A percentile compares a stretch with the other conserved stretches of the same genome.
phyloP scores from a whole-genome alignment of 768 basidiomycete species.

The Hemileccinum rubropunctum region DNA sequence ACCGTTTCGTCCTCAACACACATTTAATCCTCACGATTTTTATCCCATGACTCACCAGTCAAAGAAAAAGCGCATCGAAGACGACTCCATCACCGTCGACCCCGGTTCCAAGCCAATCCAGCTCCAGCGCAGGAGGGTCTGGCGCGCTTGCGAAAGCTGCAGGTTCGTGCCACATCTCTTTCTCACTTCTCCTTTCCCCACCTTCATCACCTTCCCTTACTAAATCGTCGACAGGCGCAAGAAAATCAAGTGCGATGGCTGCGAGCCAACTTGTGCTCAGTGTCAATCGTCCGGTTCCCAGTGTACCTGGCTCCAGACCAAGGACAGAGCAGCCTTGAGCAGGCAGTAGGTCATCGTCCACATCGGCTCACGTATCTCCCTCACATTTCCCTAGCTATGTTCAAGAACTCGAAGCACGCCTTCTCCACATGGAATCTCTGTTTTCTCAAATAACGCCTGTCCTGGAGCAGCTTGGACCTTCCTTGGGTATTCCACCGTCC shows the following conservation, averaged over 20 bases:
- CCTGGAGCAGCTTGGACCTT: conserved; percentile 67
- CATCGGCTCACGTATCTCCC: conserved; percentile 9
- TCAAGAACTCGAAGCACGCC: conserved; percentile 84
- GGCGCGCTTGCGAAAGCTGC: conserved; percentile 89
- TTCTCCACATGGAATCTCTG: conserved; percentile 86
- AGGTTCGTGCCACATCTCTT: conserved; percentile 48
- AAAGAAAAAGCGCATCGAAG: conserved; percentile 79
- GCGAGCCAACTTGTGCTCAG: conserved; percentile 83
- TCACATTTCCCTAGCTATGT: conserved; percentile 61
- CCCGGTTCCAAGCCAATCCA: conserved; percentile 67
- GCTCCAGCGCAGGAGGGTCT: conserved; percentile 76
- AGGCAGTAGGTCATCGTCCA: conserved; percentile 63
- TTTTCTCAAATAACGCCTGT: conserved; percentile 80
- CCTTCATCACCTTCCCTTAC: conserved; percentile 13
- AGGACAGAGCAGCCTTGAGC: conserved; percentile 86
- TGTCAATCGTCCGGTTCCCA: conserved; percentile 70
- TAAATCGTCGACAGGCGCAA: conserved; percentile 56
- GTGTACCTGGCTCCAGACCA: conserved; percentile 89
- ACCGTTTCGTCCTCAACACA: conserved; percentile 19
- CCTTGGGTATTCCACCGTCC: conserved; percentile 39
- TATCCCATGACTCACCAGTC: conserved; percentile 50
- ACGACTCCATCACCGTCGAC: conserved; percentile 49
- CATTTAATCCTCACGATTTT: conserved; percentile 42
- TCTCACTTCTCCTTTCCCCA: no score
- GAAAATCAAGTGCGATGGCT: conserved; percentile 93